Evolutionary conservation across 2,329 filamentous ascomycete species (phyloP), one percentile per base, ranked within the genome.

Genomic region (Escovopsis sp.): DNA sequence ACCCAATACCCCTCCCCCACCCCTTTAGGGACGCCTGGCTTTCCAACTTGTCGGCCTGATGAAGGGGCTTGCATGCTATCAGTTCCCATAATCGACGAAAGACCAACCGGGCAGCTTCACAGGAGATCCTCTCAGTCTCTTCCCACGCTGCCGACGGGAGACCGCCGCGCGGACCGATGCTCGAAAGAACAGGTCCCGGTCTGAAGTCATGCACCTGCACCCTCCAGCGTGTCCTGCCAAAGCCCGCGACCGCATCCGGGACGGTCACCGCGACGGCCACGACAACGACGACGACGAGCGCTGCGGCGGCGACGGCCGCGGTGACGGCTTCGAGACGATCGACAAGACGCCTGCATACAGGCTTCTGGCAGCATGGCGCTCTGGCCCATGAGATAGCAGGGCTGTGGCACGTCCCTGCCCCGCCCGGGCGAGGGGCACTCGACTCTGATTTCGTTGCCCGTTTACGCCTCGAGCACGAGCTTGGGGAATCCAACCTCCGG

Each of bases 321-420:
- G 46, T n/a, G n/a, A n/a, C n/a, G n/a, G n/a, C n/a, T n/a, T n/a
- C 62, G 26, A 61, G 57, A 43, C 59, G 49, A 41, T 54, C 53
- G 37, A n/a, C n/a, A n/a, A 60, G 61, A 38, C 57, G 56, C 34
- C 57, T 72, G 34, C 65, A 63, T 33, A 62, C 62, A 11, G 50
- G 59, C 27, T 72, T 72, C 45, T 72, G 67, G 66, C 61, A 67
- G 38, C 65, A 72, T 58, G 66, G 66, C 14, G 65, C 65, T 27
- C 55, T 60, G 27, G 60, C 63, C 16, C 46, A 70, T 42, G 68
- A 70, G 48, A 54, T 68, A 27, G 54, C 58, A 39, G 56, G 48
- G 32, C 53, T 57, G 35, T 66, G 61, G 54, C 57, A 62, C 34
- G 43, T 51, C 31, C 48, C 60, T 29, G 43, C 51, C 31, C 48